These are phyloP conservation scores for Closterium sp. DNA, from an alignment of 139 green algal species.

Conservation along the genomic window DNA sequence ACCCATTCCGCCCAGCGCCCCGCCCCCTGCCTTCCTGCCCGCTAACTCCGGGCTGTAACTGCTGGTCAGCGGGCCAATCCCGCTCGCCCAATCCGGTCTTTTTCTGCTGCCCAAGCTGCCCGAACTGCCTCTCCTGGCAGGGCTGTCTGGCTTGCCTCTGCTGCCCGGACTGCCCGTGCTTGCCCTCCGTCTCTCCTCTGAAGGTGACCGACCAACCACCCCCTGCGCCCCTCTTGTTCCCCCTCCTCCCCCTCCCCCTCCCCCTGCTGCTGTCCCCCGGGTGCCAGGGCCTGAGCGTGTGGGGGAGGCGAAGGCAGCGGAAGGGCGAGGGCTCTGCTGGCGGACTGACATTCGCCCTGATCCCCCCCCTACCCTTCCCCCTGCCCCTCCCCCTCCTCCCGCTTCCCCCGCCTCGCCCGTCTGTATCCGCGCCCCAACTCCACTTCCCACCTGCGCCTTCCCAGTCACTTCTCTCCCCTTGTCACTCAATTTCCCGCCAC, in stretches of 20 bases:
- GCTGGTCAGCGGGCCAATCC: not conserved
- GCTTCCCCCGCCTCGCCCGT: not conserved
- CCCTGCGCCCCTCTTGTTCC: not conserved
- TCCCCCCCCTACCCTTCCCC: not conserved
- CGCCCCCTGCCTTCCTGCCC: not conserved
- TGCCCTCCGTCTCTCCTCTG: not conserved
- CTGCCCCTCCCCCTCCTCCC: not conserved
- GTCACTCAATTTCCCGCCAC: not conserved
- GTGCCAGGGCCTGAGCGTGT: not conserved
- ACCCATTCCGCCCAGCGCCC: not conserved
- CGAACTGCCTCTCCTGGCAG: no score
- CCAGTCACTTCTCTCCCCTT: not conserved
- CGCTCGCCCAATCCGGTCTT: not conserved
- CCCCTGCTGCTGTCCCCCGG: not conserved
- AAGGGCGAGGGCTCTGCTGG: not conserved
- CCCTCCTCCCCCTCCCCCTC: not conserved
- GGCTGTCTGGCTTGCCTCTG: not conserved
- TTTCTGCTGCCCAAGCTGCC: not conserved
- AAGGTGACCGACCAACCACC: not conserved
- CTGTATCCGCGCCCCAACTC: not conserved
- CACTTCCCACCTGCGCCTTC: not conserved
- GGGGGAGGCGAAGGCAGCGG: not conserved
- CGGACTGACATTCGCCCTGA: not conserved
- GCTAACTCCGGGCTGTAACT: not conserved
- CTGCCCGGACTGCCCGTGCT: not conserved